phyloP scores from a whole-genome alignment of 495 filamentous ascomycete species.

The Rusavskia elegans region DNA sequence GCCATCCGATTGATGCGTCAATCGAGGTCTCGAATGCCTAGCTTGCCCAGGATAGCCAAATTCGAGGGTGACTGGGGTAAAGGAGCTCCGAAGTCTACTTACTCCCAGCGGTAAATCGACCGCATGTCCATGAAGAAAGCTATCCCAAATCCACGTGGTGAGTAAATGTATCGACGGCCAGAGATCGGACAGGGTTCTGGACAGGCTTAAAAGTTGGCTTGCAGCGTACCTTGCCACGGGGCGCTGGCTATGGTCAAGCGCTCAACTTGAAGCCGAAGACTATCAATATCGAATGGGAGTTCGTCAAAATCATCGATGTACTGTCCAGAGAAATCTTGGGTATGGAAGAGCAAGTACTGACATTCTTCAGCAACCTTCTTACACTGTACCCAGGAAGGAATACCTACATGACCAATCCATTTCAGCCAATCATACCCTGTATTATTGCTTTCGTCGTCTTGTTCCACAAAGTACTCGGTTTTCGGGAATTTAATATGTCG shows the following conservation, averaged over 20 bases:
- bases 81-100: no score
- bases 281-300: conserved; percentile 22
- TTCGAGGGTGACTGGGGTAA: no score
- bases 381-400: neutral
- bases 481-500: conserved; percentile 14
- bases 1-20: no score
- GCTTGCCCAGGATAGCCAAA: no score
- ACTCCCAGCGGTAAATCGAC: conserved; percentile 29
- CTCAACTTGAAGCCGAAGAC: conserved; percentile 21
- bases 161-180: neutral
- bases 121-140: conserved; percentile 22
- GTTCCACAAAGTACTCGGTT: conserved; percentile 15
- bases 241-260: conserved; percentile 27
- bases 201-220: no score
- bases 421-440: conserved; percentile 18
- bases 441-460: conserved; percentile 10
- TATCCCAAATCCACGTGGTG: neutral
- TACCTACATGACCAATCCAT: conserved; percentile 25
- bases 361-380: neutral
- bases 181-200: neutral
- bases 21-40: no score
- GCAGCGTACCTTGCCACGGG: conserved; percentile 15
- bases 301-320: conserved; percentile 28
- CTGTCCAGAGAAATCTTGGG: conserved; percentile 24
- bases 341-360: conserved; percentile 23